These are phyloP conservation scores for Pezicula radicicola DNA, from an alignment of 2,329 filamentous ascomycete species.

Conservation along the genomic window DNA sequence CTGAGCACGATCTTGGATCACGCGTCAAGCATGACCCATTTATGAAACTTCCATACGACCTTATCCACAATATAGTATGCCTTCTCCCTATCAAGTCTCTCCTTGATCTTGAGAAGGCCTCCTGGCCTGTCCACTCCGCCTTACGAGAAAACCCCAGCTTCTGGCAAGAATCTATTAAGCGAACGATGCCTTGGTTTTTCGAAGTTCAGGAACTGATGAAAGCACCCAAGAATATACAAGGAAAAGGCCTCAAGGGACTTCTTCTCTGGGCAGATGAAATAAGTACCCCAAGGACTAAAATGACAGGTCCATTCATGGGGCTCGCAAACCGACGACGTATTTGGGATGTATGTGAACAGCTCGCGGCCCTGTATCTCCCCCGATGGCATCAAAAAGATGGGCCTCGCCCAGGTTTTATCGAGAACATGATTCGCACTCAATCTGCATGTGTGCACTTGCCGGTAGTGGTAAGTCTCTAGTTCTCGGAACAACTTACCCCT, in stretches of 20 bases:
- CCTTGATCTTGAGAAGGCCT: slow-evolving; percentile 1
- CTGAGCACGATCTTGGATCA: background rate
- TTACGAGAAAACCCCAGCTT: background rate
- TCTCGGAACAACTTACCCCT: no score
- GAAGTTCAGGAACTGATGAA: slow-evolving; percentile 3
- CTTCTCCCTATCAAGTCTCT: slow-evolving; percentile 1
- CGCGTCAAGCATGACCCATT: slow-evolving; percentile 4
- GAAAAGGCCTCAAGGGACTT: no score
- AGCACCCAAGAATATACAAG: background rate
- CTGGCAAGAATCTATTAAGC: slow-evolving; percentile 2
- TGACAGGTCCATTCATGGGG: slow-evolving; percentile 23
- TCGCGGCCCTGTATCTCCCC: slow-evolving; percentile 1
- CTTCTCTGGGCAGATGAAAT: background rate
- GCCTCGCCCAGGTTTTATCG: no score
- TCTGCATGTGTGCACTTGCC: no score
- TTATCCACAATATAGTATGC: slow-evolving; percentile 2
- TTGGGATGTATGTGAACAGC: slow-evolving; percentile 16
- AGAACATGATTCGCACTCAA: no score
- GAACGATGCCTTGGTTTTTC: slow-evolving; percentile 6
- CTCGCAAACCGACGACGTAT: slow-evolving; percentile 31
- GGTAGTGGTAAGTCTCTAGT: no score
- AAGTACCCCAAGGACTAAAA: slow-evolving; percentile 13
- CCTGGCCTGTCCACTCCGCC: background rate
- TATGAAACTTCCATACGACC: slow-evolving; percentile 5
- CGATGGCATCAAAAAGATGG: no score